phyloP scores from a whole-genome alignment of 139 green algal species.

The Micractinium sp. region DNA sequence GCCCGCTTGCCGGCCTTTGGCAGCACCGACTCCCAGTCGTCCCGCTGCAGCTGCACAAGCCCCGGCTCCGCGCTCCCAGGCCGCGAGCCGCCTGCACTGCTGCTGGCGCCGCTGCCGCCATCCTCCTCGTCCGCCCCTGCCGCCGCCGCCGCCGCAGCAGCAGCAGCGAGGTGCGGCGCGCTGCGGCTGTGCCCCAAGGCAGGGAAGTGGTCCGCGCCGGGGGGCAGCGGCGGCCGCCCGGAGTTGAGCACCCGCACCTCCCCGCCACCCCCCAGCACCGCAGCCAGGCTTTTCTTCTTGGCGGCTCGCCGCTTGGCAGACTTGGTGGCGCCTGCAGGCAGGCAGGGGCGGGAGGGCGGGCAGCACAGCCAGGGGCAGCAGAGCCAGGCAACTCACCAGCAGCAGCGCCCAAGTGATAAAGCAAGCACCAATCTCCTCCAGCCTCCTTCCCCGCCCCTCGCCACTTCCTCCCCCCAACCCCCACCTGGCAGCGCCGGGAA shows the following conservation, averaged over 20 bases:
- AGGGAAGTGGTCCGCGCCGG: conserved; percentile 22
- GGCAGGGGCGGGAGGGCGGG: neutral
- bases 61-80: neutral
- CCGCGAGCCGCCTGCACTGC: neutral
- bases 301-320: conserved; percentile 51
- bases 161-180: neutral
- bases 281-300: conserved; percentile 54
- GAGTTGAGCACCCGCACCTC: conserved; percentile 33
- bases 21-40: conserved; percentile 18
- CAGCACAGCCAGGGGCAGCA: no score
- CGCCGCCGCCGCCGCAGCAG: neutral
- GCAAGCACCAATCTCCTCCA: no score
- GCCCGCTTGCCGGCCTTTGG: neutral
- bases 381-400: no score
- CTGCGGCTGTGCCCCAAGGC: neutral
- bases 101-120: conserved; percentile 18
- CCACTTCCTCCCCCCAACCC: conserved; percentile 25
- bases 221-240: conserved; percentile 2
- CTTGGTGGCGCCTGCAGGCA: conserved; percentile 50
- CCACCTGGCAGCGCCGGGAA: conserved; percentile 71
- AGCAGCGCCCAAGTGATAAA: no score
- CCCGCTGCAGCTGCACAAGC: conserved; percentile 10
- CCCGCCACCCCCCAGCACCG: conserved; percentile 35
- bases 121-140: neutral
- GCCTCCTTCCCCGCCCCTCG: no score